Evolutionary conservation across 1,139 yeast genomes (phyloP).

Genomic region (Yamadazyma taylorii): DNA sequence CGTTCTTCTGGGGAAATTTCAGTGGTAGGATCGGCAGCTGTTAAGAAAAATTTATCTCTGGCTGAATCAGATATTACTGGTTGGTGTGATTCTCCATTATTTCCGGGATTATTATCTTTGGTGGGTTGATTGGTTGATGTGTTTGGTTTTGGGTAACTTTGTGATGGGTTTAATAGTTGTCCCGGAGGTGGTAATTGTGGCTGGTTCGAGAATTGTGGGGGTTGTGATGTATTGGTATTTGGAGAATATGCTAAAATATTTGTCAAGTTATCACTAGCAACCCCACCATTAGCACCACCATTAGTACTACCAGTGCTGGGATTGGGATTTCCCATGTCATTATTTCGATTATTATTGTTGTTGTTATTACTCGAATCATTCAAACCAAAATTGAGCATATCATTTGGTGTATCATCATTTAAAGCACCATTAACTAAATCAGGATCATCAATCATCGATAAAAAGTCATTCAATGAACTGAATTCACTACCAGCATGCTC

Average conservation of each 20-base stretch:
- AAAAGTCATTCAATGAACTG: conserved; percentile 83
- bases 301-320: conserved; percentile 5
- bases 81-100: conserved; percentile 21
- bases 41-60: conserved; percentile 86
- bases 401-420: conserved; percentile 33
- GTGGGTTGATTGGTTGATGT: conserved; percentile 5
- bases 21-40: conserved; percentile 97
- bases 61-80: conserved; percentile 76
- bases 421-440: conserved; percentile 55
- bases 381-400: conserved; percentile 28
- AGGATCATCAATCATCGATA: conserved; percentile 89
- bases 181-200: conserved; percentile 6
- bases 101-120: too few species aligned
- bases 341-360: conserved; percentile 8
- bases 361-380: conserved; percentile 4
- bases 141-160: conserved; percentile 6
- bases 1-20: conserved; percentile 95
- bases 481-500: conserved; percentile 95
- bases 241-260: conserved; percentile 35
- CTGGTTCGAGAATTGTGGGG: conserved; percentile 11
- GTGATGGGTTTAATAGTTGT: conserved; percentile 8
- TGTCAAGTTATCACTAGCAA: conserved; percentile 19
- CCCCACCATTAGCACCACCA: conserved; percentile 5
- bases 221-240: conserved; percentile 20
- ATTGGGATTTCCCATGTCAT: conserved; percentile 3